A percentile compares a stretch with the other conserved stretches of the same genome.
Evolutionary conservation across 352 stramenopile species (phyloP).

Genomic region (Pythium phragmiticola): DNA sequence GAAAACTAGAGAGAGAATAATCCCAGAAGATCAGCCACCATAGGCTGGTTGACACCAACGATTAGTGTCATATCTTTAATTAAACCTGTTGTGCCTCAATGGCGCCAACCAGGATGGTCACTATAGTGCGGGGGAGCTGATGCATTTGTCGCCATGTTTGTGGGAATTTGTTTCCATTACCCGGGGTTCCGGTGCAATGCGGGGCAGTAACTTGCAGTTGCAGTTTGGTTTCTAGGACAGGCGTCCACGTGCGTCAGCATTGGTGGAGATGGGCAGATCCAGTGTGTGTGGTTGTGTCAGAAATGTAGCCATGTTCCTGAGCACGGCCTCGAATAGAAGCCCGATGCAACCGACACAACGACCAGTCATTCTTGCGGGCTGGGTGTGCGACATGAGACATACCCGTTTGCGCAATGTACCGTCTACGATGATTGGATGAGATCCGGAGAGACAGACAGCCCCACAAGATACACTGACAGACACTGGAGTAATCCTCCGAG

Average conservation of each 20-base stretch:
- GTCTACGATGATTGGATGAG: conserved; percentile 2
- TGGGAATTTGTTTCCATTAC: too few species aligned
- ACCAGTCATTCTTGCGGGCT: conserved; percentile 2
- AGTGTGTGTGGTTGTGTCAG: background rate
- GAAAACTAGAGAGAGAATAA: too few species aligned
- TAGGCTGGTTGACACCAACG: too few species aligned
- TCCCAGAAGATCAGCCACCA: too few species aligned
- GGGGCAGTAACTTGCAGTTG: conserved; percentile 17
- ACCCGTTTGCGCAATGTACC: background rate
- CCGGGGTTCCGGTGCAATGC: background rate
- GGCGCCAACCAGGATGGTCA: too few species aligned
- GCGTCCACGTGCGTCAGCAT: background rate
- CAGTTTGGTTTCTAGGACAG: conserved; percentile 1
- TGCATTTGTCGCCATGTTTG: too few species aligned
- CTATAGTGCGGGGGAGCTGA: too few species aligned
- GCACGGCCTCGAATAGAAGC: background rate
- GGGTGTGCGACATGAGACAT: conserved; percentile 2
- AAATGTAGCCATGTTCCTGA: conserved; percentile 1
- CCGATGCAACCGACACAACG: background rate
- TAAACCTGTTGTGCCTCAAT: too few species aligned
- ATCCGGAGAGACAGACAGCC: conserved; percentile 2
- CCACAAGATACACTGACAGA: too few species aligned
- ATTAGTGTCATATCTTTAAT: too few species aligned
- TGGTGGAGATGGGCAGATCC: background rate
- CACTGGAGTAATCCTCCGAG: too few species aligned